phyloP scores from a whole-genome alignment of 1,139 yeast species.

The Pichia terricola region DNA sequence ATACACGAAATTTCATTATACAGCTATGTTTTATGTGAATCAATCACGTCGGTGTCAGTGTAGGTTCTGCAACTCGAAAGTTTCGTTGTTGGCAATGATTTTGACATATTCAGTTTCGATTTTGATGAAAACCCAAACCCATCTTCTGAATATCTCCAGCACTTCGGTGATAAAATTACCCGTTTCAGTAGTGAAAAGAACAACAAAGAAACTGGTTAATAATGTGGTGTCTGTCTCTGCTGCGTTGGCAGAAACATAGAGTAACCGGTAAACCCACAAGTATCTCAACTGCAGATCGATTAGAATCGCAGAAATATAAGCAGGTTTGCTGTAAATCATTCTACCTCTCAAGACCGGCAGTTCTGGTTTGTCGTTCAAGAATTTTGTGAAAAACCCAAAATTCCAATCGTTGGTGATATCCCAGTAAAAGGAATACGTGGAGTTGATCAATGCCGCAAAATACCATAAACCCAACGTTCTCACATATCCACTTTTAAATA shows the following conservation, averaged over 20 bases:
- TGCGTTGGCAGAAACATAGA: slow-evolving; percentile 13
- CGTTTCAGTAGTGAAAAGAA: slow-evolving; percentile 42
- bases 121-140: slow-evolving; percentile 83
- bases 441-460: slow-evolving; percentile 46
- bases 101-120: slow-evolving; percentile 67
- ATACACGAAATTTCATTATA: no score
- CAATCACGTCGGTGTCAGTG: neutral
- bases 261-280: slow-evolving; percentile 57
- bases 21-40: no score
- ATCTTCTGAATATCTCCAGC: slow-evolving; percentile 71
- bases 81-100: slow-evolving; percentile 10
- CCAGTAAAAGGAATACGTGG: slow-evolving; percentile 78
- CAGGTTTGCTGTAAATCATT: slow-evolving; percentile 26
- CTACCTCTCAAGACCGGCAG: slow-evolving; percentile 18
- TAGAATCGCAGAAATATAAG: slow-evolving; percentile 46
- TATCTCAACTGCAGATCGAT: slow-evolving; percentile 60
- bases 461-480: slow-evolving; percentile 36
- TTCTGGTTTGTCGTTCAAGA: slow-evolving; percentile 16
- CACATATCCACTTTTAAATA: slow-evolving; percentile 24
- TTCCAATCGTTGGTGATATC: slow-evolving; percentile 89
- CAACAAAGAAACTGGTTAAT: slow-evolving; percentile 8
- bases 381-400: slow-evolving; percentile 40
- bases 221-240: no score
- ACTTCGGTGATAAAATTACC: slow-evolving; percentile 60
- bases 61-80: slow-evolving; percentile 16